Base-by-base conservation (phyloP, 192 early-diverging fungal genomes). In the Umbelopsis vinacea region DNA sequence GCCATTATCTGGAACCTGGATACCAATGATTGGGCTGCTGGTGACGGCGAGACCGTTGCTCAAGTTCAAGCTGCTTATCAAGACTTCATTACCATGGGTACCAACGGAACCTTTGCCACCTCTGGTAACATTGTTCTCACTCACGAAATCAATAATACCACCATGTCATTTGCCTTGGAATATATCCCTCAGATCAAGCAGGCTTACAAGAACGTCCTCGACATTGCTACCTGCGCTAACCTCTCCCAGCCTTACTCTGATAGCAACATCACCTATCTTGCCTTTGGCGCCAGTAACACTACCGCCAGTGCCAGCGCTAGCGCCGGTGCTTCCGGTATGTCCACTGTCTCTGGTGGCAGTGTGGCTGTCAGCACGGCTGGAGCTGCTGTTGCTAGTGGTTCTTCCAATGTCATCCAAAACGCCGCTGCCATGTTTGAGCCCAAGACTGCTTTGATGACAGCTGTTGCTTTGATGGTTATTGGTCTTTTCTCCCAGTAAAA, bases 1-100 rank as follows among this genome's bases (percentile, higher is more conserved):
- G 79, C 82, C 21, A 78, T 84, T 43, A 75, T 86, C 35, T 86
- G 85, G 85, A 76, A 77, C 29, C 48, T 83, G 53, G 85, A 87
- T 66, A 84, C 83, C 57, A 73, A 80, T 71, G 85, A 87, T 52
- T 84, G 81, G 74, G 37, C 40, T 17, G 68, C 70, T 43, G 74
- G 75, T 22, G n/a, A 35, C 7, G 3, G 1, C 17, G 54, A 37
- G 47, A 29, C 71, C 33, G 60, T 55, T 10, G 38, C 38, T 23
- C 7, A 8, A 11, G 72, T 74, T n/a, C 50, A 74, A 46, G 26
- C 19, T 15, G 14, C 26, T 14, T 74, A 74, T 37, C 21, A 74
- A 43, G 46, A 6, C 2, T 74, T 45, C 67, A 74, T 74, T 23
- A 38, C 67, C 19, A 74, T 74, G 72, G 72, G 72, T 43, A 74